A percentile compares a stretch with the other conserved stretches of the same genome.
phyloP scores from a whole-genome alignment of 345 rosid species.

The Populus ilicifolia region DNA sequence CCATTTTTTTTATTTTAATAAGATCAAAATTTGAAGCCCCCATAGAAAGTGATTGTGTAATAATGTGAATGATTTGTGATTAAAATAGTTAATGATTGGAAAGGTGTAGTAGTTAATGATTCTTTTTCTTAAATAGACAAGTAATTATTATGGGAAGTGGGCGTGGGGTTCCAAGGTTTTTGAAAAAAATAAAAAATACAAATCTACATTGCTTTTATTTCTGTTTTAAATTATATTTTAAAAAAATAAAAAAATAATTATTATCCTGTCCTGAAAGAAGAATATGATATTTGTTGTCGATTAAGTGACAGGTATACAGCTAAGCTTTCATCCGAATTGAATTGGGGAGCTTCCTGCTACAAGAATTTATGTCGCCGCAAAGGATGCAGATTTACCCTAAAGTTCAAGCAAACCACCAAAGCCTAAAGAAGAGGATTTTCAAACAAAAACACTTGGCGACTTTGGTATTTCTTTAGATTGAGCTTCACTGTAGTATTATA shows the following conservation, averaged over 20 bases:
- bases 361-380: not conserved
- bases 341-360: not conserved
- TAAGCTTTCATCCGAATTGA: not conserved
- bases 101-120: not conserved
- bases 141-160: not conserved
- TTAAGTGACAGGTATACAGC: no score
- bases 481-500: not conserved
- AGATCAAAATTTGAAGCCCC: not conserved
- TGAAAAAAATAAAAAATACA: fast-evolving
- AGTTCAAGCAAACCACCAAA: not conserved
- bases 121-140: not conserved
- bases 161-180: not conserved
- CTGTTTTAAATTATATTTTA: no score
- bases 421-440: not conserved
- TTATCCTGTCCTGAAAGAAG: no score
- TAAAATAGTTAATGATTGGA: not conserved
- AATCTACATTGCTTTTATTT: no score
- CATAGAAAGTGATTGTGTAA: not conserved
- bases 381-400: not conserved
- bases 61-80: not conserved
- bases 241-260: no score
- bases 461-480: no score
- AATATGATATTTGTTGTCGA: no score
- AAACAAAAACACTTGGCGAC: not conserved
- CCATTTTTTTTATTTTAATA: no score